A percentile compares a stretch with the other conserved stretches of the same genome.
Conservation (phyloP, 768 basidiomycete genomes). For the Chalciporus pseudorubinellus region DNA sequence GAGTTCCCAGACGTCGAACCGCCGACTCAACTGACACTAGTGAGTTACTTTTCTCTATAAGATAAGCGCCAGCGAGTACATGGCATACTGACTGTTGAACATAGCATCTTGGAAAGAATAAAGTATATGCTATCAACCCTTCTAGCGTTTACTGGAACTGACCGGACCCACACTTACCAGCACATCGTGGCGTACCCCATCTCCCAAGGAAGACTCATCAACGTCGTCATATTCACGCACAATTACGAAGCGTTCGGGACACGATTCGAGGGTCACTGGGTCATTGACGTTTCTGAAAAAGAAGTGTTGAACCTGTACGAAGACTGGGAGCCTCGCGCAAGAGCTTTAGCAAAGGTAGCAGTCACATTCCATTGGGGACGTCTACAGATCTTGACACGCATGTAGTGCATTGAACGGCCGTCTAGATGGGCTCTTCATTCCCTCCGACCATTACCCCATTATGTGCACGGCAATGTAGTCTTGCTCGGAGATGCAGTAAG, state of each 20-base stretch:
- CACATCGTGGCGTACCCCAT: conserved; percentile 41
- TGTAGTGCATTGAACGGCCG: conserved; percentile 35
- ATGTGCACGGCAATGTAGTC: conserved; percentile 38
- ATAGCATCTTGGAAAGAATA: conserved; percentile 26
- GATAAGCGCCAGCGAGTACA: neutral
- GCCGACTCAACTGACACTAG: conserved; percentile 25
- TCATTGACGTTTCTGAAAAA: conserved; percentile 27
- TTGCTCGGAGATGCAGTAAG: conserved; percentile 50
- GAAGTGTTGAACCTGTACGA: conserved; percentile 31
- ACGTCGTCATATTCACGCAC: conserved; percentile 33
- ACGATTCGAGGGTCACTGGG: conserved; percentile 30
- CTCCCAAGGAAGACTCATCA: conserved; percentile 35
- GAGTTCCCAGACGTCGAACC: conserved; percentile 32
- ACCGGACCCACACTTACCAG: conserved; percentile 20
- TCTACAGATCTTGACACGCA: neutral
- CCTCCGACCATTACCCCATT: conserved; percentile 40
- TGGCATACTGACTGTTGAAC: neutral
- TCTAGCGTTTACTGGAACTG: neutral
- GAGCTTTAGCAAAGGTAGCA: conserved; percentile 14
- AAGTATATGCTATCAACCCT: conserved; percentile 1
- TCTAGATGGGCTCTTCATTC: conserved; percentile 45
- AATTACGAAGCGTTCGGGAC: conserved; percentile 30
- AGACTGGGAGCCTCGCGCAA: conserved; percentile 20
- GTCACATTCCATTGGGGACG: neutral
- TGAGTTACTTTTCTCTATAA: neutral